These are phyloP conservation scores for Trichoderma atrobrunneum DNA, from an alignment of 2,329 filamentous ascomycete genomes.

Conservation along the genomic window DNA sequence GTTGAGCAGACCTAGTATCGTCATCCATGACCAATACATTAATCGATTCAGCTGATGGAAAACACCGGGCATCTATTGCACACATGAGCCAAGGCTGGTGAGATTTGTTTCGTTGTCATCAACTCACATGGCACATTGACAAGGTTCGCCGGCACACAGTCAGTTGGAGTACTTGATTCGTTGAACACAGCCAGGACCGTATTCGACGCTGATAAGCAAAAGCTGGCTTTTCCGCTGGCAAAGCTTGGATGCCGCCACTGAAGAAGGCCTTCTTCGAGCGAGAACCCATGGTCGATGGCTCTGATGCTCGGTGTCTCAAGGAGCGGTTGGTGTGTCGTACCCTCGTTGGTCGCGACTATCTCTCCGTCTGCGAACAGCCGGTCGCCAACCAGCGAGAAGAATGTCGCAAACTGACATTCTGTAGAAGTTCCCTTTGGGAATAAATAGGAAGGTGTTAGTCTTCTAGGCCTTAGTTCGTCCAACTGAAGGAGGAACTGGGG, in stretches of 20 bases:
- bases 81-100: not conserved
- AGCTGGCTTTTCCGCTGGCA: not conserved
- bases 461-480: not conserved
- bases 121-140: not conserved
- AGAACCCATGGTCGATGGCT: not conserved
- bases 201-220: not conserved
- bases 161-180: not conserved
- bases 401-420: not conserved
- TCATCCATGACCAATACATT: not conserved
- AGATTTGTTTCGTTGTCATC: not conserved
- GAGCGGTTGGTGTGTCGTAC: not conserved
- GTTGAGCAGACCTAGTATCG: not conserved
- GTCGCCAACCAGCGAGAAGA: not conserved
- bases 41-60: not conserved
- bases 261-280: not conserved
- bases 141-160: not conserved
- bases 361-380: not conserved
- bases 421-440: not conserved
- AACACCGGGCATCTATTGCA: not conserved
- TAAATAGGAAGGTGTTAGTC: not conserved
- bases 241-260: not conserved
- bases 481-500: not conserved
- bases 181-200: not conserved
- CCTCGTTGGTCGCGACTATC: not conserved
- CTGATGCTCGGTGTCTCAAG: not conserved